Evolutionary conservation across 257 asterid species (phyloP).

Genomic region (Verbascum thapsus): DNA sequence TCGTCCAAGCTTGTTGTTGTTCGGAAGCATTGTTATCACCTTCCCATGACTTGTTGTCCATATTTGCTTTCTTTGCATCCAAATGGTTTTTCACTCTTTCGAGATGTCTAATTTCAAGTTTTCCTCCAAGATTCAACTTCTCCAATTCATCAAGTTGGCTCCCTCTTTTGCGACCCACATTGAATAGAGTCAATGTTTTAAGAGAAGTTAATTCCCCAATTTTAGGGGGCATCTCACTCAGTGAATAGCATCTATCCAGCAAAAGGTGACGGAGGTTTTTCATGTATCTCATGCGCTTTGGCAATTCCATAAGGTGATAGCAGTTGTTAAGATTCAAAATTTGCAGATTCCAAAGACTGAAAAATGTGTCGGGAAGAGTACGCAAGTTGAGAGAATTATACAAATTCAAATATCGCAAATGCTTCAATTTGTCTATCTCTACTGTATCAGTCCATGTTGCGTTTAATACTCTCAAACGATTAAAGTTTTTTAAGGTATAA

Average conservation of each 20-base stretch:
- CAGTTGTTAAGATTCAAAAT: slow-evolving; percentile 31
- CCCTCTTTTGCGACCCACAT: too few relatives aligned
- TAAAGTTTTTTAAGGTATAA: too few relatives aligned
- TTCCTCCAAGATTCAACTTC: slow-evolving; percentile 29
- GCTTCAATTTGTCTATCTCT: slow-evolving; percentile 28
- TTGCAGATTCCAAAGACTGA: slow-evolving; percentile 40
- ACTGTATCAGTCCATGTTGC: not conserved
- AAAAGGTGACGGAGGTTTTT: too few relatives aligned
- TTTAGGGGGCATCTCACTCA: too few relatives aligned
- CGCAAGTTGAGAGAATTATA: slow-evolving; percentile 7
- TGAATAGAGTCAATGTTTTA: too few relatives aligned
- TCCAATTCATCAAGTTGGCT: too few relatives aligned
- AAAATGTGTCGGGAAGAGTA: slow-evolving; percentile 32
- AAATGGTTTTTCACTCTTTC: slow-evolving; percentile 27
- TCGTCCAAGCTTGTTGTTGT: slow-evolving; percentile 25
- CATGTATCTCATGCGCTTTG: slow-evolving; percentile 32
- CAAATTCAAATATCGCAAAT: slow-evolving; percentile 33
- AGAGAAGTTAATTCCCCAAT: too few relatives aligned
- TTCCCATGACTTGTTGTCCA: slow-evolving; percentile 29
- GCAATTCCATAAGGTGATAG: slow-evolving; percentile 17
- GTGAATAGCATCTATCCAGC: too few relatives aligned
- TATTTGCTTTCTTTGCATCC: slow-evolving; percentile 36
- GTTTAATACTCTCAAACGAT: slow-evolving; percentile 22
- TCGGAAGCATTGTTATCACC: not conserved
- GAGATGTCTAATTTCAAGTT: slow-evolving; percentile 20